phyloP scores from a whole-genome alignment of 83 land plant species.

The Picea mariana region DNA sequence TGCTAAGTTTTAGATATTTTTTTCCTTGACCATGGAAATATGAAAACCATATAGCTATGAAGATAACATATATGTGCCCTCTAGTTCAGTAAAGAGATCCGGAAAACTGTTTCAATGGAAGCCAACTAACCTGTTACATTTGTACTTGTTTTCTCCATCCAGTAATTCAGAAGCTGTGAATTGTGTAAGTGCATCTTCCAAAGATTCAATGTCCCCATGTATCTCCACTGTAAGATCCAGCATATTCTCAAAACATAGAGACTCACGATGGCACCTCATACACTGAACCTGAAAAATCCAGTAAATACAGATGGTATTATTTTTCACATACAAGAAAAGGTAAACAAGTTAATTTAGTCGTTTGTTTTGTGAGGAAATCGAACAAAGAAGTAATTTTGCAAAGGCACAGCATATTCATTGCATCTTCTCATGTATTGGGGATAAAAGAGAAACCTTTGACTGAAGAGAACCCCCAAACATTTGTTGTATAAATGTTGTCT shows the following conservation, averaged over 20 bases:
- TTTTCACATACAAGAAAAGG: conserved; percentile 19
- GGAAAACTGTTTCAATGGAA: neutral
- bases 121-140: conserved; percentile 65
- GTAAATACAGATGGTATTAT: neutral
- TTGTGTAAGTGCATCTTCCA: conserved; percentile 82
- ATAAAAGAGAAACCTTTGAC: conserved; percentile 54
- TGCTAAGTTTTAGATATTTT: neutral
- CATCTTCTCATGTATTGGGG: neutral
- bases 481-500: conserved; percentile 74
- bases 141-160: conserved; percentile 87
- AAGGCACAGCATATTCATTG: neutral
- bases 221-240: conserved; percentile 95
- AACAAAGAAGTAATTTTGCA: neutral
- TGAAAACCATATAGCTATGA: neutral
- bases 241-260: conserved; percentile 77
- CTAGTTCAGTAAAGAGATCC: neutral
- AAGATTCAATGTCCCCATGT: conserved; percentile 73
- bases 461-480: conserved; percentile 76
- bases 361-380: neutral
- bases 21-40: neutral
- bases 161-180: conserved; percentile 72
- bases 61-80: neutral
- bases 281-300: conserved; percentile 60
- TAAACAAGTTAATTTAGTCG: neutral
- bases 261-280: conserved; percentile 71